Evolutionary conservation across 225 moss, liverwort and hornwort species (phyloP).

Genomic region (Anthoceros angustus): DNA sequence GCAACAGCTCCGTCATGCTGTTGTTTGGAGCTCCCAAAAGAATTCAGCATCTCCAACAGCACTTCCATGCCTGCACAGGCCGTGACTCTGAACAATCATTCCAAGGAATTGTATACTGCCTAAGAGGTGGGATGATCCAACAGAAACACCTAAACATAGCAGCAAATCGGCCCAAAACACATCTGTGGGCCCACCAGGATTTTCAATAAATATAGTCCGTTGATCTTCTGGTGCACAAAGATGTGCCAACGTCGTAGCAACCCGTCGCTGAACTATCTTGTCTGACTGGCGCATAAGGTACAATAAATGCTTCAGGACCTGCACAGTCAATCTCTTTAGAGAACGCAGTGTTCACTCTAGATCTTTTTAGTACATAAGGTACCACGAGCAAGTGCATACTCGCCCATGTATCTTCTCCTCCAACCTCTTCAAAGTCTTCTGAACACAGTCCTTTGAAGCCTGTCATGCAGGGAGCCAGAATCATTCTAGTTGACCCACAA

Average conservation of each 20-base stretch:
- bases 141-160: not conserved
- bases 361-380: not conserved
- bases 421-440: conserved; percentile 83
- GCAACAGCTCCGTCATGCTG: conserved; percentile 92
- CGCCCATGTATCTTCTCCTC: conserved; percentile 98
- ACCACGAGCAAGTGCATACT: conserved; percentile 17
- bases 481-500: not conserved
- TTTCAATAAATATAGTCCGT: conserved; percentile 84
- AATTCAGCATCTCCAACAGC: conserved; percentile 74
- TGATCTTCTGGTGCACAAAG: conserved; percentile 88
- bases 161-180: not conserved
- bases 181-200: conserved; percentile 42
- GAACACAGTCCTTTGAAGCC: conserved; percentile 99
- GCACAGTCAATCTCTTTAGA: not conserved
- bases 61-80: conserved; percentile 70
- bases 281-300: conserved; percentile 87
- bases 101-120: not conserved
- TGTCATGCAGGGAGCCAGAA: conserved; percentile 18
- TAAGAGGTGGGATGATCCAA: not conserved
- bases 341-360: not conserved
- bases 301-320: conserved; percentile 93
- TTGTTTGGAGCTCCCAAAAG: conserved; percentile 53
- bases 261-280: conserved; percentile 83
- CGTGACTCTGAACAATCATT: not conserved
- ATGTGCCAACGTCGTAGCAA: conserved; percentile 86